Evolutionary conservation across 2,329 filamentous ascomycete genomes (phyloP).

Genomic region (Fusarium verrucosum): DNA sequence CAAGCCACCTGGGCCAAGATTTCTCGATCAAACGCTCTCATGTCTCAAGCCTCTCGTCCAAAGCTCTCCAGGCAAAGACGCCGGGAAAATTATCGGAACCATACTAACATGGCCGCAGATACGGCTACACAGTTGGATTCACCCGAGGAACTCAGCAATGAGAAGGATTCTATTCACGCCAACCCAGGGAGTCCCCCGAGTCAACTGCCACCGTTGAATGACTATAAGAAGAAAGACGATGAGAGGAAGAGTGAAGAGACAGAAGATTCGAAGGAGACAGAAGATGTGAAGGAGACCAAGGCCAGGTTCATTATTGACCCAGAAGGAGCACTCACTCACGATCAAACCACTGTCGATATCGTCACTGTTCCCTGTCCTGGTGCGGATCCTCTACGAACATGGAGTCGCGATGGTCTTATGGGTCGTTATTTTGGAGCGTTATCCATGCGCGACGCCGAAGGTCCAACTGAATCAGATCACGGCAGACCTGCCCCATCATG

Average conservation of each 20-base stretch:
- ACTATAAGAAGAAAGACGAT: constrained; percentile 20
- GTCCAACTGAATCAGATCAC: constrained; percentile 5
- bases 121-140: constrained; percentile 35
- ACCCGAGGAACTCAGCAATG: constrained; percentile 26
- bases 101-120: neutral
- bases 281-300: neutral
- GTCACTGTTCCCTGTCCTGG: constrained; percentile 64
- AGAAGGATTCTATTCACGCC: constrained; percentile 43
- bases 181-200: constrained; percentile 43
- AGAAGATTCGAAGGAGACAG: neutral
- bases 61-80: constrained; percentile 13
- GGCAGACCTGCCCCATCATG: constrained; percentile 54
- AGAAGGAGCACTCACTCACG: constrained; percentile 52
- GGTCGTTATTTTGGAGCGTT: constrained; percentile 58
- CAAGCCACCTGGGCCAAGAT: neutral
- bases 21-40: constrained; percentile 1
- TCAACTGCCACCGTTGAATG: constrained; percentile 34
- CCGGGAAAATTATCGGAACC: constrained; percentile 19
- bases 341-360: constrained; percentile 64
- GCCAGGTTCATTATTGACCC: constrained; percentile 49
- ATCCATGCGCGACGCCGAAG: constrained; percentile 52
- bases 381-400: constrained; percentile 62
- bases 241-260: neutral
- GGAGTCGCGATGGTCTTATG: constrained; percentile 60
- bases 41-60: constrained; percentile 32